Base-by-base conservation (phyloP, 2,329 filamentous ascomycete genomes). In the Aspergillus aculeatus region DNA sequence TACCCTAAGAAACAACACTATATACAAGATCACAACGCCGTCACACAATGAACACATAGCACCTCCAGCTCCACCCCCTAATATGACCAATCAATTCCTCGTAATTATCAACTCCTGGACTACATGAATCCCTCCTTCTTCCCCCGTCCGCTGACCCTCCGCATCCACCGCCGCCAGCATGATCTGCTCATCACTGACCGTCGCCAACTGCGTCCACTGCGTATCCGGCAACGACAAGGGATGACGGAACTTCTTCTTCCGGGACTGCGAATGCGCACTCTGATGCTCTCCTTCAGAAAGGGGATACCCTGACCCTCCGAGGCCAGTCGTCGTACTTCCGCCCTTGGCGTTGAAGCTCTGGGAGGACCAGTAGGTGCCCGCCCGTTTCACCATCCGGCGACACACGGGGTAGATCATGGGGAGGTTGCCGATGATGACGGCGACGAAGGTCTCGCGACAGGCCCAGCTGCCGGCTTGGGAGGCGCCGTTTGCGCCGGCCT, bases 391-490 rank as follows among this genome's bases (percentile, higher is more conserved):
- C 1, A 67, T 31, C 1, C 71, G 68, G 2, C 72, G 72, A 35
- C 74, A 26, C 10, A 74, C 59, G 0, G 73, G 75, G 62, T 78
- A 78, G 55, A 80, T 75, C 70, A 80, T 77, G 2, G 78, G 78
- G 5, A 74, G 50, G 63, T 81, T 80, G 54, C 71, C 71, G 58
- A 80, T 75, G 23, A 80, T 61, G 11, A 80, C 75, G 14, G 77
- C 77, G 52, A 80, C 74, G 52, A 80, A 80, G 38, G 78, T 78
- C 64, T 80, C 78, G 55, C 78, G 77, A 38, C 73, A 74, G 54
- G 77, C 76, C 78, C 78, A 81, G 66, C 70, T 75, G 56, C 77
- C 77, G 12, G 76, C 77, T 65, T 76, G 72, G 58, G 72, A 62
- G 52, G 77, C 75, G 52, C 77, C 77, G 53, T 75, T 71, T 52